phyloP scores from a whole-genome alignment of 2,329 filamentous ascomycete species.

The Dissoconium aciculare region DNA sequence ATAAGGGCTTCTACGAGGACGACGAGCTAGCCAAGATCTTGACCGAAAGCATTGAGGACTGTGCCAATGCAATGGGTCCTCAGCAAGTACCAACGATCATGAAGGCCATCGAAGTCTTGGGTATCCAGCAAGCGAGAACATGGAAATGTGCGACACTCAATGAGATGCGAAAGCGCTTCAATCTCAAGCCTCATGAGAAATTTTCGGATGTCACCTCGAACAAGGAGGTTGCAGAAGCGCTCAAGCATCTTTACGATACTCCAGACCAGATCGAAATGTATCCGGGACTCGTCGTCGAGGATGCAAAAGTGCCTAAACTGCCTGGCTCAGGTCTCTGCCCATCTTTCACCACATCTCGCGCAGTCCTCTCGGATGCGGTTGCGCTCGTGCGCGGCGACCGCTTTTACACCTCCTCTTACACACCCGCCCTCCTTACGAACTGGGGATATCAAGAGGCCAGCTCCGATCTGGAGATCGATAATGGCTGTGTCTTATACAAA shows the following conservation, averaged over 20 bases:
- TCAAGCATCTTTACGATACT: constrained; percentile 46
- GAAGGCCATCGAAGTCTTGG: constrained; percentile 46
- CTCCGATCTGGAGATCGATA: constrained; percentile 30
- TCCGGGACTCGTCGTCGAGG: constrained; percentile 50
- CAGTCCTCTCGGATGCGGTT: constrained; percentile 45
- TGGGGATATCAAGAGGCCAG: constrained; percentile 36
- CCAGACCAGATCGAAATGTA: constrained; percentile 56
- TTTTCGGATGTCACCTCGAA: constrained; percentile 47
- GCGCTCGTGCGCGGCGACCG: constrained; percentile 44
- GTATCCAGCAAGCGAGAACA: constrained; percentile 45
- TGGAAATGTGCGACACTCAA: constrained; percentile 50
- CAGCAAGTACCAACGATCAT: constrained; percentile 44
- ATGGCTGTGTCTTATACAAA: constrained; percentile 38
- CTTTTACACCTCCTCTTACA: constrained; percentile 38
- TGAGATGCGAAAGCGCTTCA: constrained; percentile 50
- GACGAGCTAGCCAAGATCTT: constrained; percentile 43
- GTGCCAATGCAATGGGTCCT: constrained; percentile 45
- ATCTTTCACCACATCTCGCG: constrained; percentile 40
- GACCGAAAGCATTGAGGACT: constrained; percentile 45
- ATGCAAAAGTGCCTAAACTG: constrained; percentile 36
- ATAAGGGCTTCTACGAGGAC: constrained; percentile 41
- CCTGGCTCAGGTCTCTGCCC: constrained; percentile 40
- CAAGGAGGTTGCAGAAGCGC: constrained; percentile 38
- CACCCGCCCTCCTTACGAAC: constrained; percentile 24
- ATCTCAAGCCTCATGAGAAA: constrained; percentile 39